These are phyloP conservation scores for Podaxis sp. DNA, from an alignment of 768 basidiomycete species.

Conservation along the genomic window DNA sequence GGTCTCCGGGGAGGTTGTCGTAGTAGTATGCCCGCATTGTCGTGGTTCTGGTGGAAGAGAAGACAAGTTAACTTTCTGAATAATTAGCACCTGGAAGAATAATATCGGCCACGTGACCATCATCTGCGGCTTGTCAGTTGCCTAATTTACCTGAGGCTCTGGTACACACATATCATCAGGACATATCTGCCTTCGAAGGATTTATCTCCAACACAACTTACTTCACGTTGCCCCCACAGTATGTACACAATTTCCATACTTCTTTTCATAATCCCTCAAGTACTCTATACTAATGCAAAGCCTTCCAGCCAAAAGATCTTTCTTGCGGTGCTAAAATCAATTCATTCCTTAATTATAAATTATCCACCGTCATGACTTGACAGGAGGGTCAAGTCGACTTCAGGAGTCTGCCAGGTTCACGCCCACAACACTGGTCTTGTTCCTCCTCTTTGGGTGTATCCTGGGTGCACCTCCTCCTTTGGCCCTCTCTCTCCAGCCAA, in stretches of 20 bases:
- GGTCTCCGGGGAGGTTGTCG: constrained; percentile 75
- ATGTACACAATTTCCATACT: too few relatives aligned
- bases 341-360: neutral
- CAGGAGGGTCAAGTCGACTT: neutral
- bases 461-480: neutral
- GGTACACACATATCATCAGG: too few relatives aligned
- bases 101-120: too few relatives aligned
- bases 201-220: too few relatives aligned
- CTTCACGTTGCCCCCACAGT: too few relatives aligned
- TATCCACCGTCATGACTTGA: neutral
- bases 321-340: neutral
- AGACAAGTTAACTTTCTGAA: neutral
- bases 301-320: too few relatives aligned
- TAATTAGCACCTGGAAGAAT: too few relatives aligned
- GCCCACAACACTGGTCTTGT: neutral
- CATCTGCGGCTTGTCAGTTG: too few relatives aligned
- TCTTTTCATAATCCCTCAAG: too few relatives aligned
- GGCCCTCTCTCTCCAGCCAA: neutral
- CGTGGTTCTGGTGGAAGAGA: neutral
- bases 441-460: neutral
- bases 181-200: too few relatives aligned
- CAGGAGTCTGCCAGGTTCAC: neutral
- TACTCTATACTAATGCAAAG: too few relatives aligned
- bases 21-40: constrained; percentile 74
- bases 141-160: too few relatives aligned